phyloP scores from a whole-genome alignment of 768 basidiomycete genomes.

The Cantharellus cinnabarinus region DNA sequence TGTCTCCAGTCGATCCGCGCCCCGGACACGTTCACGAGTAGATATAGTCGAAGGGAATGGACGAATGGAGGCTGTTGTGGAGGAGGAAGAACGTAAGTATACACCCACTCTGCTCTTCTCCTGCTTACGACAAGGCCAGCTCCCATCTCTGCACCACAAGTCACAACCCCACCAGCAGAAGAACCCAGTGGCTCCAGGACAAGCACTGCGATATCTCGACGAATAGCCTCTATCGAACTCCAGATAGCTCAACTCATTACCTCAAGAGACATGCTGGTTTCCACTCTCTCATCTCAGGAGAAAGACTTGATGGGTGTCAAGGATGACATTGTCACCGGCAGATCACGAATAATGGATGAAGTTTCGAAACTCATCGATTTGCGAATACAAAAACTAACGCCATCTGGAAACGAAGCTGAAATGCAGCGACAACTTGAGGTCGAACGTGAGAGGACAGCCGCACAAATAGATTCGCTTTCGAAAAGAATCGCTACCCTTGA shows the following conservation, averaged over 20 bases:
- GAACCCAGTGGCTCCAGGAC: background rate
- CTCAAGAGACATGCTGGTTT: background rate
- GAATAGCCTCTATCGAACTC: background rate
- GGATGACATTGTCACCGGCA: background rate
- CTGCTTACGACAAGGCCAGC: background rate
- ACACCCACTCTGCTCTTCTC: background rate
- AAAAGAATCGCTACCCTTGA: background rate
- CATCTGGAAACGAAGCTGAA: background rate
- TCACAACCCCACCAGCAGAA: background rate
- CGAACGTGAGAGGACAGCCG: background rate
- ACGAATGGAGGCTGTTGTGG: background rate
- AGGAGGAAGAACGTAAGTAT: background rate
- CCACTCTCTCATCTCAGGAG: background rate
- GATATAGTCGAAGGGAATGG: background rate
- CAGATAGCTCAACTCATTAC: background rate
- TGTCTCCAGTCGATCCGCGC: background rate
- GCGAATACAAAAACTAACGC: background rate
- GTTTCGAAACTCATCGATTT: background rate
- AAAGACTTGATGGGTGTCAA: background rate
- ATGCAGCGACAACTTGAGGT: background rate
- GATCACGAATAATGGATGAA: background rate
- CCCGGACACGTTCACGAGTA: background rate
- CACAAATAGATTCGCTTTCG: background rate
- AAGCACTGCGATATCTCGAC: background rate
- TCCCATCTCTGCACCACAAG: background rate